These are phyloP conservation scores for Pseudozyma thailandica DNA, from an alignment of 1,284 basidiomycete species.

Conservation along the genomic window DNA sequence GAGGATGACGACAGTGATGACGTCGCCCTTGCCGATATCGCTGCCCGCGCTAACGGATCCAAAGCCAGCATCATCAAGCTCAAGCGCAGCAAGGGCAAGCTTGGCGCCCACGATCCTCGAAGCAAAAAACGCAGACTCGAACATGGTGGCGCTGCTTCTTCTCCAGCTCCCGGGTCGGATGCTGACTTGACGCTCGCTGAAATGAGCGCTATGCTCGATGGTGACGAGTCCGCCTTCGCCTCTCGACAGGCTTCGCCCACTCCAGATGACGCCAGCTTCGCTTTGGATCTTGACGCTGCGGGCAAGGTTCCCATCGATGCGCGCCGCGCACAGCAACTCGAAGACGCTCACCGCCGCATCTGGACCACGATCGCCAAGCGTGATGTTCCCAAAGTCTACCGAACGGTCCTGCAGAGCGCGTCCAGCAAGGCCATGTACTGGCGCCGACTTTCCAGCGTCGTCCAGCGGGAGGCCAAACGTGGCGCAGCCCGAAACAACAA, in stretches of 20 bases:
- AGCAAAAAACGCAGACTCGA: conserved; percentile 47
- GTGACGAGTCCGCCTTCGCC: conserved; percentile 36
- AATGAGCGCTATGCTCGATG: conserved; percentile 29
- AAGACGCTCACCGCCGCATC: conserved; percentile 64
- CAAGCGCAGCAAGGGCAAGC: conserved; percentile 49
- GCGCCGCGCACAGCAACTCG: conserved; percentile 57
- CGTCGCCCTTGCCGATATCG: conserved; percentile 43
- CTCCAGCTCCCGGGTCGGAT: conserved; percentile 41
- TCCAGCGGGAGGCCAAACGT: conserved; percentile 82
- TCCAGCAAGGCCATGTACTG: conserved; percentile 72
- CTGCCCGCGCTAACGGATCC: conserved; percentile 25
- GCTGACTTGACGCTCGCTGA: conserved; percentile 37
- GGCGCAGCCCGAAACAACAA: conserved; percentile 83
- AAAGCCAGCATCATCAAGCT: conserved; percentile 50
- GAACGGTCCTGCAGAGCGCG: conserved; percentile 61
- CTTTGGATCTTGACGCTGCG: conserved; percentile 39
- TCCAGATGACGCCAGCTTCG: conserved; percentile 34
- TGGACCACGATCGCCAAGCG: conserved; percentile 67
- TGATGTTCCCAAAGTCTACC: conserved; percentile 67
- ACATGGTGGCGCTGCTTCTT: conserved; percentile 18
- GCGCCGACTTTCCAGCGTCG: conserved; percentile 81
- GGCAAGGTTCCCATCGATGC: conserved; percentile 58
- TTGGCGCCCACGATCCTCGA: conserved; percentile 17
- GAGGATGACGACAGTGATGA: conserved; percentile 43
- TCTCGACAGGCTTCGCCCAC: conserved; percentile 43